phyloP scores from a whole-genome alignment of 2,329 filamentous ascomycete genomes.

The Arthrobotrys iridis region DNA sequence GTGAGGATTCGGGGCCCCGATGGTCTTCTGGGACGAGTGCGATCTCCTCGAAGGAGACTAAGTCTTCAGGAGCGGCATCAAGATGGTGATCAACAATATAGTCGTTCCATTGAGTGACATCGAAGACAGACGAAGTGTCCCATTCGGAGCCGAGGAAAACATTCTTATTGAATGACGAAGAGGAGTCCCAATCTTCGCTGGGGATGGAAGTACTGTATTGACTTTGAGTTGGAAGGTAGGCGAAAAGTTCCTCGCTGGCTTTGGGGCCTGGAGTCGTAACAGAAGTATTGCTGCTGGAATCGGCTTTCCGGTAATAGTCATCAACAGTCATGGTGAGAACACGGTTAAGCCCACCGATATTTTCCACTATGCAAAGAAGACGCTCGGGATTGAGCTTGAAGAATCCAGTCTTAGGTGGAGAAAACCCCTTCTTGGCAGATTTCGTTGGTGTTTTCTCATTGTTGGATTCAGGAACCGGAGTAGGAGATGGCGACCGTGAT shows the following conservation, averaged over 20 bases:
- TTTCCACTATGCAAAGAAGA: conserved; percentile 41
- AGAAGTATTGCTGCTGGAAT: conserved; percentile 21
- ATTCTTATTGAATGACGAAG: conserved; percentile 45
- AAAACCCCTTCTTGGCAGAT: conserved; percentile 18
- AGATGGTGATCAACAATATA: conserved; percentile 39
- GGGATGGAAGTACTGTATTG: conserved; percentile 47
- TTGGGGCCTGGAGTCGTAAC: conserved; percentile 37
- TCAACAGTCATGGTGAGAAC: conserved; percentile 47
- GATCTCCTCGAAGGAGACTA: conserved; percentile 12
- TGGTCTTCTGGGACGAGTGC: conserved; percentile 14
- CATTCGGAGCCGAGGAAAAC: conserved; percentile 37
- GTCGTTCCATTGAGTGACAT: conserved; percentile 43
- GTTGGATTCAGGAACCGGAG: conserved; percentile 38
- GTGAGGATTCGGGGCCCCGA: conserved; percentile 28
- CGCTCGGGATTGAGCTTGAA: conserved; percentile 46
- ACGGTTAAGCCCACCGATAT: conserved; percentile 29
- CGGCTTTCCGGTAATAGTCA: conserved; percentile 30
- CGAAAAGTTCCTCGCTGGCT: conserved; percentile 52
- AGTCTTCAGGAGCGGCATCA: conserved; percentile 12
- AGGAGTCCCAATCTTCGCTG: conserved; percentile 47
- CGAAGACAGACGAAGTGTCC: conserved; percentile 34
- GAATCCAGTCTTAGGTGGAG: conserved; percentile 36
- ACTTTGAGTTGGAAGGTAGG: conserved; percentile 42
- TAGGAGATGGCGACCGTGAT: conserved; percentile 46
- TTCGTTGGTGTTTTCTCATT: conserved; percentile 50